Base-by-base conservation (phyloP, 345 rosid genomes). In the Psidium guajava region DNA sequence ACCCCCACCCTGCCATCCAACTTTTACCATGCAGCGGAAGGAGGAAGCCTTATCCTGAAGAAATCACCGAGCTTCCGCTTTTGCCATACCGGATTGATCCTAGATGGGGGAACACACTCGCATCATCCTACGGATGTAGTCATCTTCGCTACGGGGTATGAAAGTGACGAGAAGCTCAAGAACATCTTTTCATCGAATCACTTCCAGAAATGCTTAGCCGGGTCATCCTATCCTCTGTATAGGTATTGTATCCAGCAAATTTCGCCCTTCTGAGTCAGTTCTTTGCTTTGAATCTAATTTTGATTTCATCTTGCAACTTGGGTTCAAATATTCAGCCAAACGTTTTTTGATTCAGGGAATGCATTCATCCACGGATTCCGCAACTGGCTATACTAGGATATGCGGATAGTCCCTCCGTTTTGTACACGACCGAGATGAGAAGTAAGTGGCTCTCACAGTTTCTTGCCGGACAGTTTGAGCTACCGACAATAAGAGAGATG, bases 371-470 rank as follows among this genome's bases (percentile, higher is more conserved):
- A 10, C 82, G 82, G 44, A 91, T 88, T 40, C 93, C 91, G 15
- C 91, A 89, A 27, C 57, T 91, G 14, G 90, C 93, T 14, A 86
- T 91, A 22, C 86, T 90, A 20, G 93, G 93, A 14, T 90, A 86
- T n/a, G 55, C 85, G 32, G 87, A 82, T 6, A 90, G 90, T 74
- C 82, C 86, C 27, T 84, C 91, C 9, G 42, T 6, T 40, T 50
- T 90, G 50, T 85, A 85, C 69, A 77, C 89, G 7, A 82, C 90
- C 10, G 91, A 91, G 54, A 89, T 87, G 88, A 85, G 91, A 61
- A 86, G 90, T 87, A 87, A 84, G 84, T 91, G 93, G 91, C 86
- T 90, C 5, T 87, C 83, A 4, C 88, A 88, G 73, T 86, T 88
- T 53, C 87, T 88, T 5, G 82, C 86, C 0, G 87, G 88, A 7